Evolutionary conservation across 495 filamentous ascomycete species (phyloP), one percentile per base, ranked within the genome.

Genomic region (Penicillium silybi): DNA sequence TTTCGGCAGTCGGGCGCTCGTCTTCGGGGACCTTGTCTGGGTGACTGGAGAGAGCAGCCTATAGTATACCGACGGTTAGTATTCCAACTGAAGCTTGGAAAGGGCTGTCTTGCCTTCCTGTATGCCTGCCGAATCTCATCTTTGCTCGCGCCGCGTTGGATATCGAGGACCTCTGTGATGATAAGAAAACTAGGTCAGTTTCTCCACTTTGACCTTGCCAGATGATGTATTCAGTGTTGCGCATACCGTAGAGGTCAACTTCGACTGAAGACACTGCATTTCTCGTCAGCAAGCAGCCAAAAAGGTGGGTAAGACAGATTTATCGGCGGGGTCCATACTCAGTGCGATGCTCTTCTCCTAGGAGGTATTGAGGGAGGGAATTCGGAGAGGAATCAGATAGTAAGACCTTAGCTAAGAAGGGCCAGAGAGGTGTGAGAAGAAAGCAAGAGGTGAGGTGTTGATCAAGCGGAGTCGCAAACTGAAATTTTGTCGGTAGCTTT

Each of bases 91-190:
- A 32, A 25, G 22, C 27, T 13, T 8, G 22, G 5, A 18, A 23
- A 45, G 48, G 29, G 20, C 15, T 15, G 41, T 62, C 66, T 54
- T 59, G 90, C 93, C 83, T 96, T 97, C 70, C 92, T 88, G 70
- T 97, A 98, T 37, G 93, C 95, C 68, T 97, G 96, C 68, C 95
- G 95, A 70, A 98, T 88, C 51, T 97, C 90, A 57, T 85, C 80
- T 62, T 89, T 88, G 63, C 73, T 84, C 35, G 92, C 87, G 42
- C 68, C 67, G 56, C 77, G 82, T 50, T 82, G 71, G 56, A 97
- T 74, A 38, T 84, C 86, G 42, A 98, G 82, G 66, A 96, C 77
- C 72, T 86, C 92, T 86, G 54, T 51, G 34, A 22, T 46, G 39
- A 13, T 18, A 41, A 50, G 19, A 34, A 17, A 48, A 39, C 38